phyloP scores from a whole-genome alignment of 257 asterid species.

The Buddleja alternifolia region DNA sequence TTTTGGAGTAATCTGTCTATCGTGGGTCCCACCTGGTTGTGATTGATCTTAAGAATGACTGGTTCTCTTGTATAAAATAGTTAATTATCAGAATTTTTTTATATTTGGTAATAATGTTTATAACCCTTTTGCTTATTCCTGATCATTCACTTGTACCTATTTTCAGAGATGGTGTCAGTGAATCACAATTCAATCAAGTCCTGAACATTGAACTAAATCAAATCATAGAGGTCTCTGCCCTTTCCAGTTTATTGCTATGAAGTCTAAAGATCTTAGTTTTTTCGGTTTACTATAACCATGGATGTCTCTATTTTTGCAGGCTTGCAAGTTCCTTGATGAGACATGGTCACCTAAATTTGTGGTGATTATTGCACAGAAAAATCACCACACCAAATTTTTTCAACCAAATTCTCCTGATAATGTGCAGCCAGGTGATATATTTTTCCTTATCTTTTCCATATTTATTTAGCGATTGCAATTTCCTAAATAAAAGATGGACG shows the following conservation, averaged over 20 bases:
- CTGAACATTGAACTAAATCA: constrained; percentile 78
- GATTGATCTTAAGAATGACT: no score
- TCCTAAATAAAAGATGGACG: not conserved
- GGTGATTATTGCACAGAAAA: constrained; percentile 86
- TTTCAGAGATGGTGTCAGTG: constrained; percentile 90
- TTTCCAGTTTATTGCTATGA: not conserved
- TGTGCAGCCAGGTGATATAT: constrained; percentile 75
- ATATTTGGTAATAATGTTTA: no score
- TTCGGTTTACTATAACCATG: not conserved
- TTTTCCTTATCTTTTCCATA: not conserved
- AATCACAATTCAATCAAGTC: constrained; percentile 57
- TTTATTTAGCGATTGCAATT: not conserved
- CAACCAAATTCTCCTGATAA: constrained; percentile 82
- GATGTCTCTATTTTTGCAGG: constrained; percentile 41
- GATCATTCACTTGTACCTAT: not conserved
- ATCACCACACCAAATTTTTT: constrained; percentile 90
- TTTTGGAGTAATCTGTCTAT: not conserved
- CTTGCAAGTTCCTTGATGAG: constrained; percentile 83
- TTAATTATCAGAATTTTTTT: no score
- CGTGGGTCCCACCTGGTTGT: not conserved
- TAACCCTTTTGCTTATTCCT: not conserved
- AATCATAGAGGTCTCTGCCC: constrained; percentile 68
- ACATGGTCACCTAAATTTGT: constrained; percentile 83
- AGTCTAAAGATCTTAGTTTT: not conserved
- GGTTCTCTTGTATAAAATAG: no score